Conservation (phyloP, 2,329 filamentous ascomycete species). For the Diaporthe sp. region DNA sequence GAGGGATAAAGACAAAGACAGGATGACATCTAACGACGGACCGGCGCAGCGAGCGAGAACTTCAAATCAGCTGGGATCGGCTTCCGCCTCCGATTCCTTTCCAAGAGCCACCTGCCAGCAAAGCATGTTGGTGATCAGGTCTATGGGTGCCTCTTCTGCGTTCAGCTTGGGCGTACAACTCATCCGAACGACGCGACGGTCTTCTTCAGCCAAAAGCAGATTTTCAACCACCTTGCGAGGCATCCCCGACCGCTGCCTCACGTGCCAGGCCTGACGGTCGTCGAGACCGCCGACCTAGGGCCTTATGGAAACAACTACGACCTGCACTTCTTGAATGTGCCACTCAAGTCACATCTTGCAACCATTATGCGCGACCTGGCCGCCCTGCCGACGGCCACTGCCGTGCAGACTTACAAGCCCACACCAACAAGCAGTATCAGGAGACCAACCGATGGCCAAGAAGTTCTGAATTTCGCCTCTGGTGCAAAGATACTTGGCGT, state of each 20-base stretch:
- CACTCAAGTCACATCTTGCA: conserved; percentile 56
- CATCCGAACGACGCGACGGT: conserved; percentile 70
- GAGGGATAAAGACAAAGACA: background rate
- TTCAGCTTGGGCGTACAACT: conserved; percentile 61
- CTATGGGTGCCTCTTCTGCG: conserved; percentile 70
- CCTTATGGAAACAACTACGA: conserved; percentile 64
- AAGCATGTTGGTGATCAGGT: conserved; percentile 65
- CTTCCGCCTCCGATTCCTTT: conserved; percentile 68
- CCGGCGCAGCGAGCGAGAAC: conserved; percentile 58
- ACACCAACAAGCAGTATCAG: conserved; percentile 19
- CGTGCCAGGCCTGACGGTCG: conserved; percentile 62
- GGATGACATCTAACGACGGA: background rate
- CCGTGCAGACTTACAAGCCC: conserved; percentile 55
- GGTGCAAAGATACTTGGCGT: conserved; percentile 65
- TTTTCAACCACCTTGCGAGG: conserved; percentile 66
- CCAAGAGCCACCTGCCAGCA: conserved; percentile 67
- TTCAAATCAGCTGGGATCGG: conserved; percentile 60
- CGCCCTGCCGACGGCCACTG: conserved; percentile 59
- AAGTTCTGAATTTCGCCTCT: conserved; percentile 48
- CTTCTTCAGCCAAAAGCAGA: conserved; percentile 66
- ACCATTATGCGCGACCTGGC: conserved; percentile 57
- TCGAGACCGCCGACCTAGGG: conserved; percentile 60
- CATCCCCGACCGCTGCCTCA: conserved; percentile 67
- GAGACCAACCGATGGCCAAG: conserved; percentile 20
- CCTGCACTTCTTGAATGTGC: conserved; percentile 60